Conservation (phyloP, 106 monocot species). For the Phalaenopsis aphrodite region DNA sequence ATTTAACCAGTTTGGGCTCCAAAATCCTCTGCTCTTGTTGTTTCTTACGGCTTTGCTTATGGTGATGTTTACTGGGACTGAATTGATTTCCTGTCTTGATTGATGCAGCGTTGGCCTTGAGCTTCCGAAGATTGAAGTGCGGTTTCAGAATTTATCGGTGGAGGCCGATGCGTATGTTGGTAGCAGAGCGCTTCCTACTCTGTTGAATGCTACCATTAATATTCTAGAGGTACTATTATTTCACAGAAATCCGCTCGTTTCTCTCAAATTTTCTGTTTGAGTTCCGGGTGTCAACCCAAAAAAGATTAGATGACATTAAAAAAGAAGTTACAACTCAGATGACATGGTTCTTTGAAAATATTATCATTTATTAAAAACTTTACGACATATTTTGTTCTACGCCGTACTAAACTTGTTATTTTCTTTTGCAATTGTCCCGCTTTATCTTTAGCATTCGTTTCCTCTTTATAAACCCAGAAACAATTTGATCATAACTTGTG, state of each 20-base stretch:
- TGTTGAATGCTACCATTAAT: constrained; percentile 10
- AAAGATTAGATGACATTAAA: neutral
- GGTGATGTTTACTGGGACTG: neutral
- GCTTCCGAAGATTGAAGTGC: constrained; percentile 67
- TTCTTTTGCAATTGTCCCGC: neutral
- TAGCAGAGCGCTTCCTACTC: constrained; percentile 18
- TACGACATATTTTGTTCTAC: neutral
- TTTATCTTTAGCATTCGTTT: neutral
- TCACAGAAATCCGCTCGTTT: constrained; percentile 21
- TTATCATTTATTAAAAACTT: neutral
- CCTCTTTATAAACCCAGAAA: neutral
- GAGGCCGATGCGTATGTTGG: constrained; percentile 44
- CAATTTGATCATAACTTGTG: neutral
- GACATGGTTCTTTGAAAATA: neutral
- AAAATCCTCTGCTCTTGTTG: neutral
- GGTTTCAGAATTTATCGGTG: constrained; percentile 56
- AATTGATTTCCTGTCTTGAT: constrained; percentile 2
- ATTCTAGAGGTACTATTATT: constrained; percentile 9
- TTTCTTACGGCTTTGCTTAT: neutral
- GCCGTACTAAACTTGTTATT: neutral
- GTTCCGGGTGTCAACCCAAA: neutral
- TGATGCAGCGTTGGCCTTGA: constrained; percentile 62
- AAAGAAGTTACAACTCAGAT: neutral
- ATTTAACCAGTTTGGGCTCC: constrained; percentile 28
- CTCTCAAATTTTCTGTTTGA: constrained; percentile 16